Evolutionary conservation across 2,329 filamentous ascomycete genomes (phyloP).

Genomic region (Phialemoniopsis sp.): DNA sequence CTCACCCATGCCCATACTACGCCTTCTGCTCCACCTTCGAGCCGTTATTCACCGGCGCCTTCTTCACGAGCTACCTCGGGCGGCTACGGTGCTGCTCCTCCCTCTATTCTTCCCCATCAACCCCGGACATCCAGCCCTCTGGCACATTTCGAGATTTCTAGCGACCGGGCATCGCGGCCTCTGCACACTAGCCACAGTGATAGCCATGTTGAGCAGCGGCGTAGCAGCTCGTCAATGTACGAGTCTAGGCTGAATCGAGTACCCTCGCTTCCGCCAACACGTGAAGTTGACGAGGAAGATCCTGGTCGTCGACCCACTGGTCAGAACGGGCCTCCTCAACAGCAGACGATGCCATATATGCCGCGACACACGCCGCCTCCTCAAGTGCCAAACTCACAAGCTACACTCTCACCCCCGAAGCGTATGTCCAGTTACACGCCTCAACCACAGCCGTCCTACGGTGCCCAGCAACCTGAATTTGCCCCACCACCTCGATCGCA

Average conservation of each 20-base stretch:
- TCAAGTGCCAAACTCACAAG: conserved; percentile 20
- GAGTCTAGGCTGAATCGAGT: conserved; percentile 51
- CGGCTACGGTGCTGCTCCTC: conserved; percentile 36
- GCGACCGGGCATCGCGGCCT: conserved; percentile 24
- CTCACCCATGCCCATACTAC: conserved; percentile 5
- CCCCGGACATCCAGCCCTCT: conserved; percentile 63
- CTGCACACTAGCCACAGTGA: conserved; percentile 29
- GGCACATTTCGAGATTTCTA: conserved; percentile 56
- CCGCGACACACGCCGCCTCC: conserved; percentile 47
- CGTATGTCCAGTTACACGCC: conserved; percentile 49
- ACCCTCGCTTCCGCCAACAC: conserved; percentile 55
- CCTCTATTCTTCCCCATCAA: conserved; percentile 48
- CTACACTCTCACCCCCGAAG: conserved; percentile 53
- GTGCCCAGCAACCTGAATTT: conserved; percentile 33
- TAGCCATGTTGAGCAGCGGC: conserved; percentile 36
- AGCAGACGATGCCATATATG: conserved; percentile 15
- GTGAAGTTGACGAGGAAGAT: conserved; percentile 59
- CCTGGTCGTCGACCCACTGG: conserved; percentile 13
- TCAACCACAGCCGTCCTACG: conserved; percentile 22
- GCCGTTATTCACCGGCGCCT: conserved; percentile 51
- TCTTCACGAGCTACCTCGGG: conserved; percentile 29
- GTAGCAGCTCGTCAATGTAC: conserved; percentile 45
- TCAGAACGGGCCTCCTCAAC: conserved; percentile 10
- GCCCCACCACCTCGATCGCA: conserved; percentile 55
- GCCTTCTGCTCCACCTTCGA: conserved; percentile 30